A percentile compares a stretch with the other conserved stretches of the same genome.
Evolutionary conservation across 768 basidiomycete genomes (phyloP).

Genomic region (Termitomyces sp.): DNA sequence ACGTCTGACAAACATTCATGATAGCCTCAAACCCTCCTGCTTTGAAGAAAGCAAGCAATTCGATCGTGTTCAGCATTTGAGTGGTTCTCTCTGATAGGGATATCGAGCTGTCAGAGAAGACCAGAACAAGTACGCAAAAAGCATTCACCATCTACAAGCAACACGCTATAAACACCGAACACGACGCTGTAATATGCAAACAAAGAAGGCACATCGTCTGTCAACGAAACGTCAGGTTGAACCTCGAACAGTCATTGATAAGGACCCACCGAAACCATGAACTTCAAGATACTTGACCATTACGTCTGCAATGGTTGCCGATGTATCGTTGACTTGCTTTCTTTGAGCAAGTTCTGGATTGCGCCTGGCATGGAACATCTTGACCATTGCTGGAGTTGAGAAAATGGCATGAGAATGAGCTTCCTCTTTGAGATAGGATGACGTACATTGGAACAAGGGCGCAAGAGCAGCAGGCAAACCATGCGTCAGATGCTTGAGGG

Average conservation of each 20-base stretch:
- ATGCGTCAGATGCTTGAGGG: conserved; percentile 74
- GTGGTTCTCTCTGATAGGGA: conserved; percentile 61
- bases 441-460: conserved; percentile 81
- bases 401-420: neutral
- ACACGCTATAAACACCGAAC: conserved; percentile 37
- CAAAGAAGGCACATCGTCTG: conserved; percentile 27
- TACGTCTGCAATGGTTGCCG: conserved; percentile 63
- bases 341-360: conserved; percentile 72
- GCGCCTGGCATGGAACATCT: conserved; percentile 79
- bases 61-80: conserved; percentile 75
- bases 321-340: conserved; percentile 70
- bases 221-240: neutral
- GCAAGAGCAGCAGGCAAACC: conserved; percentile 70
- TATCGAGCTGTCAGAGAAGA: conserved; percentile 6
- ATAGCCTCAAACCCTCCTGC: conserved; percentile 66
- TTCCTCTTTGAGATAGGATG: neutral
- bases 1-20: conserved; percentile 49
- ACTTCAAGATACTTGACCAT: conserved; percentile 66
- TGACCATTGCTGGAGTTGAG: conserved; percentile 61
- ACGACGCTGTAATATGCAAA: conserved; percentile 46
- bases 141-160: conserved; percentile 43
- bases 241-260: neutral
- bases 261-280: conserved; percentile 45
- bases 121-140: conserved; percentile 7
- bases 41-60: conserved; percentile 70